Evolutionary conservation across 257 asterid genomes (phyloP), one percentile per base, ranked within the genome.

Genomic region (Asclepias syriaca): DNA sequence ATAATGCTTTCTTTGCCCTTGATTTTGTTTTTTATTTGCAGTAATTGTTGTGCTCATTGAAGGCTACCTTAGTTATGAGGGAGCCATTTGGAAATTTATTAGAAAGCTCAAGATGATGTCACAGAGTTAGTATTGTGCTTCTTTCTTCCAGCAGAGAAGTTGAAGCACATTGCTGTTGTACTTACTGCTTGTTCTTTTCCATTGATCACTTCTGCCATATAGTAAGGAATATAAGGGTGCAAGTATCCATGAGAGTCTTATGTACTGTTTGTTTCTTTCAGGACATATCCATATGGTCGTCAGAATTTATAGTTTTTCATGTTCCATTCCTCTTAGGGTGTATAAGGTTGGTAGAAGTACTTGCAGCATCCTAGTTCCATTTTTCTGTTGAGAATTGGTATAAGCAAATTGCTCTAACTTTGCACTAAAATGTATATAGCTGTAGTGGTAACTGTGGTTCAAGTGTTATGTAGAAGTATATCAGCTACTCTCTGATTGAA

Each of bases 161-260:
- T 69, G 96, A 75, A 79, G 71, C 58, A 70, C 77, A 88, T 91
- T 77, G 81, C 98, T 58, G 96, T 81, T 93, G 88, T 75, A 91
- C 6, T 43, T 43, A 43, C 11, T 43, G 93, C 68, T 86, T 96
- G 61, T 88, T 89, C 85, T 89, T 91, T 84, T 93, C 95, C 4
- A 86, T 91, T 78, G 97, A 95, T 67, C 96, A 89, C 72, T 91
- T 94, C 77, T 94, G 96, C 56, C 78, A 87, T 75, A 96, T 94
- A 64, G 98, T 40, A 40, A 40, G 46, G 46, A 40, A 40, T 8
- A 6, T 40, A 40, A 40, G 46, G 10, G 46, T 6, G 46, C 46
- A 40, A 10, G 6, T 7, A 43, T 43, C 10, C 10, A 8, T 40
- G 46, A 40, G 7, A 43, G 11, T 43, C 48, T 43, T 43, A 8